Evolutionary conservation across 305 asterid species (phyloP).

Genomic region (Solanum hybrid): DNA sequence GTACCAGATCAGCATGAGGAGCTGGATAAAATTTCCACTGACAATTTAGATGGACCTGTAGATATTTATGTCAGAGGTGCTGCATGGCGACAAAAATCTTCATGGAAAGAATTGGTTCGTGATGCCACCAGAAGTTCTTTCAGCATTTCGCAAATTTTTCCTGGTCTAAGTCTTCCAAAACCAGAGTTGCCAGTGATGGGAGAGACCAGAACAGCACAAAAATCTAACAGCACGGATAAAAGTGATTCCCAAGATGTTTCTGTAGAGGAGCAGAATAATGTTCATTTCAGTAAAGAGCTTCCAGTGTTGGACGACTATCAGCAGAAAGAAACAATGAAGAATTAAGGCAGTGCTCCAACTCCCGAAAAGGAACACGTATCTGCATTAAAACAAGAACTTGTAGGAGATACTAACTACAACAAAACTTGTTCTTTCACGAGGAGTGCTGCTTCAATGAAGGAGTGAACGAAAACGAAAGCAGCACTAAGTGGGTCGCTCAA

Average conservation of each 20-base stretch:
- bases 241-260: constrained; percentile 8
- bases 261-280: constrained; percentile 12
- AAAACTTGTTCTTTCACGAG: constrained; percentile 62
- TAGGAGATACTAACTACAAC: constrained; percentile 23
- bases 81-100: neutral
- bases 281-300: constrained; percentile 2
- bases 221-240: neutral
- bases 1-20: constrained; percentile 3
- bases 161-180: constrained; percentile 22
- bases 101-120: constrained; percentile 59
- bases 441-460: constrained; percentile 59
- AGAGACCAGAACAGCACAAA: constrained; percentile 5
- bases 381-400: neutral
- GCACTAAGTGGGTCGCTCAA: constrained; percentile 49
- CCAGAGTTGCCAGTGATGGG: constrained; percentile 22
- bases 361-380: constrained; percentile 3
- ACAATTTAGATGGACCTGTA: too few species aligned
- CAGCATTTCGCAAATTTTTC: constrained; percentile 55
- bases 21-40: neutral
- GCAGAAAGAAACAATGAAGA: constrained; percentile 2
- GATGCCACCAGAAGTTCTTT: constrained; percentile 40
- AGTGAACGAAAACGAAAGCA: constrained; percentile 55
- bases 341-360: constrained; percentile 13
- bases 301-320: constrained; percentile 7
- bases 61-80: too few species aligned